phyloP scores from a whole-genome alignment of 495 filamentous ascomycete species.

The Aspergillus indologenus region DNA sequence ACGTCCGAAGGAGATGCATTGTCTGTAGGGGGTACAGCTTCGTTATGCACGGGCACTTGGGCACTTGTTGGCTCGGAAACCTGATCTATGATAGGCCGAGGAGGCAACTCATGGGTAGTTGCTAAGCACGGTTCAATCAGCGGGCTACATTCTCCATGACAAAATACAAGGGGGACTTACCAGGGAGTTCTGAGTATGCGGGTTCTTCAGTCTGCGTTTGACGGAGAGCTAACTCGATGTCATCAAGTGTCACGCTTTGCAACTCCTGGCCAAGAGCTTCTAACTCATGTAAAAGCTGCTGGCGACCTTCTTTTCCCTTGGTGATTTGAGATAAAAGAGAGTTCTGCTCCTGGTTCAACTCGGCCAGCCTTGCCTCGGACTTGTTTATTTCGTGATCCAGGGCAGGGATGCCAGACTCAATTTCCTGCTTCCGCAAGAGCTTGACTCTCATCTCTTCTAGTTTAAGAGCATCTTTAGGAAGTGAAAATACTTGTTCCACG shows the following conservation, averaged over 20 bases:
- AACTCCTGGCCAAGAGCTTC: slow-evolving; percentile 49
- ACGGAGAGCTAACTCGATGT: slow-evolving; percentile 39
- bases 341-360: slow-evolving; percentile 55
- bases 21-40: not conserved
- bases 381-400: slow-evolving; percentile 54
- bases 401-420: slow-evolving; percentile 54
- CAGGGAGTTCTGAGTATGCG: slow-evolving; percentile 24
- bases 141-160: not conserved
- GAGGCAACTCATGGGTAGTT: not conserved
- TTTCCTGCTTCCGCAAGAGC: slow-evolving; percentile 49
- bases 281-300: slow-evolving; percentile 53
- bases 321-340: slow-evolving; percentile 58
- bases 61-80: not conserved
- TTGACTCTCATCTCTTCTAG: slow-evolving; percentile 30
- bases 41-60: not conserved
- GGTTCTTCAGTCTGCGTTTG: slow-evolving; percentile 26
- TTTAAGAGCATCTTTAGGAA: slow-evolving; percentile 18
- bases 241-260: slow-evolving; percentile 38
- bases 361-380: slow-evolving; percentile 46
- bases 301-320: slow-evolving; percentile 34
- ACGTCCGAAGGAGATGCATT: not conserved
- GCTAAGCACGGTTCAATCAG: slow-evolving; percentile 5
- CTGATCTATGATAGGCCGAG: not conserved
- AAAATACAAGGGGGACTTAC: slow-evolving; percentile 19
- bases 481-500: not conserved